These are phyloP conservation scores for Ophiostoma populinum DNA, from an alignment of 2,329 filamentous ascomycete genomes.

Conservation along the genomic window DNA sequence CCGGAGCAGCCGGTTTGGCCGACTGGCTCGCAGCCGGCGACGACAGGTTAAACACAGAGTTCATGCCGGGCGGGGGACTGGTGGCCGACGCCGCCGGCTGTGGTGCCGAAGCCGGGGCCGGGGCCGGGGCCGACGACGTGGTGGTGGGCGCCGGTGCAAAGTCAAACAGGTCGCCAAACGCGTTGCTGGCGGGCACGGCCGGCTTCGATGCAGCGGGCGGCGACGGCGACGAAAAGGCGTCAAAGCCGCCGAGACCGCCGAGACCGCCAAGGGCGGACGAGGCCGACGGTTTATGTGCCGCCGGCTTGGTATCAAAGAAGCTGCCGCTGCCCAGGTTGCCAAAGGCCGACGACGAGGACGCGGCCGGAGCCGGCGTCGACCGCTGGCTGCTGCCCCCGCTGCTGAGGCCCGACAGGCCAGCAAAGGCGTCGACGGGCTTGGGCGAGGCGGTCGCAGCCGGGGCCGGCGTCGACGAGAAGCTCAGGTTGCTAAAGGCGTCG, in stretches of 20 bases:
- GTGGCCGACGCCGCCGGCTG: slow-evolving; percentile 20
- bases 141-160: slow-evolving; percentile 22
- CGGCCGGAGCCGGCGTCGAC: slow-evolving; percentile 8
- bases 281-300: slow-evolving; percentile 3
- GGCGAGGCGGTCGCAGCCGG: slow-evolving; percentile 10
- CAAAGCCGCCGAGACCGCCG: slow-evolving; percentile 41
- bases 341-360: slow-evolving; percentile 25
- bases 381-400: slow-evolving; percentile 12
- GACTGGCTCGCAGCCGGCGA: slow-evolving; percentile 20
- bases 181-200: slow-evolving; percentile 29
- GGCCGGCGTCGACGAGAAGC: slow-evolving; percentile 24
- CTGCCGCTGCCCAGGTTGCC: slow-evolving; percentile 49
- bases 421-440: slow-evolving; percentile 11
- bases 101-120: slow-evolving; percentile 26
- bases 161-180: slow-evolving; percentile 69
- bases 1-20: slow-evolving; percentile 22
- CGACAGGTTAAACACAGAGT: slow-evolving; percentile 73
- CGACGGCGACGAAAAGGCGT: slow-evolving; percentile 13
- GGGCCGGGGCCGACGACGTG: slow-evolving; percentile 25
- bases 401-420: slow-evolving; percentile 13
- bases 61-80: slow-evolving; percentile 26
- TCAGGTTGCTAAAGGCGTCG: slow-evolving; percentile 22
- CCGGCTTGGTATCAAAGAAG: slow-evolving; percentile 59
- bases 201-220: slow-evolving; percentile 18
- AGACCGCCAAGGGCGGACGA: slow-evolving; percentile 39